Base-by-base conservation (phyloP, 2,329 filamentous ascomycete genomes). In the Diaporthe destruens region DNA sequence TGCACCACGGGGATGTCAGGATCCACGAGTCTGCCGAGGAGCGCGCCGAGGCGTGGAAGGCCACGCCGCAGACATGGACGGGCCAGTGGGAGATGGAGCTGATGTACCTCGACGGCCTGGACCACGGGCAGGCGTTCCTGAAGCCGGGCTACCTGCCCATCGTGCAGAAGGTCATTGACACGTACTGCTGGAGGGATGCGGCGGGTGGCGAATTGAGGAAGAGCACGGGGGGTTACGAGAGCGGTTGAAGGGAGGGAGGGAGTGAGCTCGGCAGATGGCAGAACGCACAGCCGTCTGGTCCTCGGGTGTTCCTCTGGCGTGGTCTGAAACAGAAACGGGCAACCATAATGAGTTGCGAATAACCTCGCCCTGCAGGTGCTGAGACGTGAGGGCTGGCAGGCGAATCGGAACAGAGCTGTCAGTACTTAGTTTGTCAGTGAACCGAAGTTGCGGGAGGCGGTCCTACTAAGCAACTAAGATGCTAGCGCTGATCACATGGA, bases 61-160 rank as follows among this genome's bases (percentile, higher is more conserved):
- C 25, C 8, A 44, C 51, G 49, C 39, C 42, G 44, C 20, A 25
- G 11, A 71, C 69, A 1, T 77, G 77, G 78, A 77, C 75, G n/a
- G 78, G 78, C 6, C 66, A 66, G 42, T 44, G 67, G 54, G 67
- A 70, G 39, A 25, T 61, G 32, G 53, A 70, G 54, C 54, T 70
- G 54, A 18, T 51, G n/a, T 59, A 57, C 67, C 54, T 70, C 1
- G 67, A 70, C 34, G 54, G 54, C 12, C 67, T 59, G 23, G 67
- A 59, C 67, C 42, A 70, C 39, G 54, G 39, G 42, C 42, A 70
- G 36, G 29, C 25, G 29, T 47, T 70, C 14, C 32, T 49, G 39
- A 70, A 47, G 54, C 42, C 54, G 42, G 56, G 32, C 16, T 36
- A 42, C 16, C 42, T 59, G n/a, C 54, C 67, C 29, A 49, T n/a